Base-by-base conservation (phyloP, 352 stramenopile species). In the Phytophthora europaea region DNA sequence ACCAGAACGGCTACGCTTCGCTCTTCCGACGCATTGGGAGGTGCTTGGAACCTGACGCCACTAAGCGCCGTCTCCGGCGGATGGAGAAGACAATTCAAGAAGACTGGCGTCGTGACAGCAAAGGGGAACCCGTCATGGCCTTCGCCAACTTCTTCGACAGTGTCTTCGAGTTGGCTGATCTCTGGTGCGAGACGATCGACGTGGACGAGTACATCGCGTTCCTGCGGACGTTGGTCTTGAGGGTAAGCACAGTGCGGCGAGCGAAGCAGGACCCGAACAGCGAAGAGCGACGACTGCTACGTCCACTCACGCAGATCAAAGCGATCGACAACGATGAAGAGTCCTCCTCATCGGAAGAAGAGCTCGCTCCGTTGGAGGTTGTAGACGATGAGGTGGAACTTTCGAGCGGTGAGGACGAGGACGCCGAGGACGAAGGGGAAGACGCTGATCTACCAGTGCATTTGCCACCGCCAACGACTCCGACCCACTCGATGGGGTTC, bases 171-270 rank as follows among this genome's bases (percentile, higher is more conserved):
- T 66, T 94, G 9, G 84, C 80, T 0, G 85, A 94, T 72, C 70
- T 93, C 20, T 94, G 85, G 85, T 93, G 84, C 63, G 85, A 93
- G 56, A 89, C 79, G 7, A 93, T 89, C 51, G 75, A 94, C 28
- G 84, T 70, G 9, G 75, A 84, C 4, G 87, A 94, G 54, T 93
- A 94, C 48, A 67, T 90, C 28, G 43, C 48, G 4, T 94, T 94
- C 60, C 73, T 94, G 18, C 61, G 76, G 33, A 68, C 56, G 2
- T 47, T 94, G 12, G 63, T 78, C 4, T 54, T 73, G 8, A 58
- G 82, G 12, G 81, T 94, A 31, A 92, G 72, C 34, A 60, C 72
- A 9, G 57, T 79, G 43, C 67, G 67, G 13, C 57, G 52, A 13
- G 55, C 52, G 8, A 65, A 54, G 64, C 47, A 26, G n/a, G 63